Evolutionary conservation across 2,329 filamentous ascomycete genomes (phyloP).

Genomic region (Neopestalotiopsis clavispora): DNA sequence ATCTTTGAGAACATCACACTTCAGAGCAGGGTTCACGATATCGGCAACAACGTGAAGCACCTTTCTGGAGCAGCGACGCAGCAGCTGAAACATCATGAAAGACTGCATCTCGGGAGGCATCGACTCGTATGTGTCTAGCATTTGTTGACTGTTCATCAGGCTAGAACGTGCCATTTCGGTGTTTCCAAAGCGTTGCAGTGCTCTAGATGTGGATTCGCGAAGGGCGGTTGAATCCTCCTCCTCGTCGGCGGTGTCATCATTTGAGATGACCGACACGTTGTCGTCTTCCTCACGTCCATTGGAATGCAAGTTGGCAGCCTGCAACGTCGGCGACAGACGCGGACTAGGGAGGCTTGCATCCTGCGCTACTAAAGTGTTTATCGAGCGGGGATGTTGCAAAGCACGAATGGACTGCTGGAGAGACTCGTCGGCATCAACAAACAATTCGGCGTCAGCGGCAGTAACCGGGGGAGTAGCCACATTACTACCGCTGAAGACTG

Average conservation of each 20-base stretch:
- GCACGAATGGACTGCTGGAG: constrained; percentile 51
- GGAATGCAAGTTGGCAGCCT: constrained; percentile 63
- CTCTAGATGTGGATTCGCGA: constrained; percentile 33
- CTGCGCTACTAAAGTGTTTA: constrained; percentile 76
- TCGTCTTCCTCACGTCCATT: constrained; percentile 45
- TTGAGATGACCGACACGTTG: constrained; percentile 38
- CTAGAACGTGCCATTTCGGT: constrained; percentile 41
- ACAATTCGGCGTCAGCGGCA: constrained; percentile 71
- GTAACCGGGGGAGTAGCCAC: constrained; percentile 78
- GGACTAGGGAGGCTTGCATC: constrained; percentile 95
- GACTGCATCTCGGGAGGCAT: constrained; percentile 92
- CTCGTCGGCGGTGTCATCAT: constrained; percentile 45
- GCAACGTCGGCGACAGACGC: constrained; percentile 88
- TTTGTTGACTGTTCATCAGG: constrained; percentile 79
- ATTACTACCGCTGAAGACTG: constrained; percentile 64
- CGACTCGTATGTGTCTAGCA: constrained; percentile 88
- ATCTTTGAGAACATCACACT: constrained; percentile 88
- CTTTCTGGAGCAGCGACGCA: constrained; percentile 84
- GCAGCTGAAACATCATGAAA: constrained; percentile 95
- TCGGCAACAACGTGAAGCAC: constrained; percentile 89
- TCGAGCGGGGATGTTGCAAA: constrained; percentile 53
- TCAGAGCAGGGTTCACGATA: constrained; percentile 90
- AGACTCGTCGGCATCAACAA: constrained; percentile 55
- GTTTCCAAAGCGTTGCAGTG: constrained; percentile 32
- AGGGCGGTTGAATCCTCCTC: constrained; percentile 26